phyloP scores from a whole-genome alignment of 768 basidiomycete genomes.

The Holtermanniella nyarrowii region DNA sequence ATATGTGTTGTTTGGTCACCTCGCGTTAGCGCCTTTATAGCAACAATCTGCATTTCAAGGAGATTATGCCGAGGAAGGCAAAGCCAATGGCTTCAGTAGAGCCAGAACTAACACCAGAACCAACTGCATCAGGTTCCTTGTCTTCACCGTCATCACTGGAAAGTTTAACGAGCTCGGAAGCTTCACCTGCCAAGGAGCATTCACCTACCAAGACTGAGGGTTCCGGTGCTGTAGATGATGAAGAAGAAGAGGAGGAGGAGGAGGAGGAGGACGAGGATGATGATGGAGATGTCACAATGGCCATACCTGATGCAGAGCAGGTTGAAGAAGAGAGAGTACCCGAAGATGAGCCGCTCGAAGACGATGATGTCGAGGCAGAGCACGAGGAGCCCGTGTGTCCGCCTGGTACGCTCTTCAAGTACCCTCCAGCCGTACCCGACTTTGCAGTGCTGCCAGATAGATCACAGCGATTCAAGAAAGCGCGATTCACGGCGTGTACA shows the following conservation, averaged over 20 bases:
- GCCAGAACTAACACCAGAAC: not conserved
- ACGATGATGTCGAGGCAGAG: slow-evolving; percentile 2
- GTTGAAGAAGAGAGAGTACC: not conserved
- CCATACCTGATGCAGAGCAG: not conserved
- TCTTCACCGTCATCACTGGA: not conserved
- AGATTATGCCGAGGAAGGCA: not conserved
- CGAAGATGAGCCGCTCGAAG: slow-evolving; percentile 1
- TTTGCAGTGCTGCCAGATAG: slow-evolving; percentile 15
- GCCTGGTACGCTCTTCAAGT: slow-evolving; percentile 1
- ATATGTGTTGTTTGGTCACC: too few relatives aligned
- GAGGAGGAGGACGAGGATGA: slow-evolving; percentile 3
- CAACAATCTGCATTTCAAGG: too few relatives aligned
- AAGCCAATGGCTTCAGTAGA: not conserved
- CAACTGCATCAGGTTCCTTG: not conserved
- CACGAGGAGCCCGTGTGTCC: not conserved
- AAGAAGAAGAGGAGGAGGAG: slow-evolving; percentile 6
- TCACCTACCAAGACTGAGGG: not conserved
- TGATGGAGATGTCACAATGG: not conserved
- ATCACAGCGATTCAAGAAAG: slow-evolving; percentile 51
- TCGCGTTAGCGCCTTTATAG: too few relatives aligned
- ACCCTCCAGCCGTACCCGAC: slow-evolving; percentile 17
- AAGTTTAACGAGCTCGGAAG: slow-evolving; percentile 1
- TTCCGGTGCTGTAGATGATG: not conserved
- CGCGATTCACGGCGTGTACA: slow-evolving; percentile 66
- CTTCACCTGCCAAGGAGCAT: slow-evolving; percentile 4